phyloP scores from a whole-genome alignment of 306 rosid genomes.

The Fagus crenata region DNA sequence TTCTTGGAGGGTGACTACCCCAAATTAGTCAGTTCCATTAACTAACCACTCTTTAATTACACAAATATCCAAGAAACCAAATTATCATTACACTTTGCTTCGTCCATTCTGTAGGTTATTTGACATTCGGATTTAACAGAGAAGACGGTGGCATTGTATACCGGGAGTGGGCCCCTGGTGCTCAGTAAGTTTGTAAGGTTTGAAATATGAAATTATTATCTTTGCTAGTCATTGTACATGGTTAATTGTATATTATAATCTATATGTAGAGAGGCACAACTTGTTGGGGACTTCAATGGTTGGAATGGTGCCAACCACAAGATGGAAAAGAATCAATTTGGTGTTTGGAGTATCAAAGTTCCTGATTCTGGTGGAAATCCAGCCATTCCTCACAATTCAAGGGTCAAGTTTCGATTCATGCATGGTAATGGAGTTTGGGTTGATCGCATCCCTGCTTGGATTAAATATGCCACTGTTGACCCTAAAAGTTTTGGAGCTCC shows the following conservation, averaged over 20 bases:
- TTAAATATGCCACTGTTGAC: slow-evolving; percentile 76
- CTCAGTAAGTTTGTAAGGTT: slow-evolving; percentile 59
- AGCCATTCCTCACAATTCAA: slow-evolving; percentile 84
- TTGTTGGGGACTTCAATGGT: slow-evolving; percentile 87
- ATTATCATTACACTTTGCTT: slow-evolving; percentile 13
- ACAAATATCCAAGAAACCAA: no score
- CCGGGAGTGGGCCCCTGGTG: slow-evolving; percentile 99
- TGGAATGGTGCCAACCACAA: slow-evolving; percentile 81
- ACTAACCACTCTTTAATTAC: no score
- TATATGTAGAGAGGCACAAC: slow-evolving; percentile 76
- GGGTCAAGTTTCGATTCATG: slow-evolving; percentile 81
- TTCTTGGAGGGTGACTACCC: no score
- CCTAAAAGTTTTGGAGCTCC: slow-evolving; percentile 76
- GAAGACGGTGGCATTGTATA: slow-evolving; percentile 76
- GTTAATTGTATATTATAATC: slow-evolving; percentile 25
- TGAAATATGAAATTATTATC: slow-evolving; percentile 20
- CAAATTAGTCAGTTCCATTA: no score
- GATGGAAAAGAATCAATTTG: slow-evolving; percentile 80
- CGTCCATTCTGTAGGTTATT: slow-evolving; percentile 55
- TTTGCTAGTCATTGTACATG: slow-evolving; percentile 15
- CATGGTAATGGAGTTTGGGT: slow-evolving; percentile 76
- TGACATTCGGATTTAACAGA: slow-evolving; percentile 83
- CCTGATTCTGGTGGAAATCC: slow-evolving; percentile 63
- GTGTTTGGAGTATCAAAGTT: slow-evolving; percentile 85
- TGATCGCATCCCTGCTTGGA: slow-evolving; percentile 98